phyloP scores from a whole-genome alignment of 192 early-diverging fungal species.

The Pilaira anomala region DNA sequence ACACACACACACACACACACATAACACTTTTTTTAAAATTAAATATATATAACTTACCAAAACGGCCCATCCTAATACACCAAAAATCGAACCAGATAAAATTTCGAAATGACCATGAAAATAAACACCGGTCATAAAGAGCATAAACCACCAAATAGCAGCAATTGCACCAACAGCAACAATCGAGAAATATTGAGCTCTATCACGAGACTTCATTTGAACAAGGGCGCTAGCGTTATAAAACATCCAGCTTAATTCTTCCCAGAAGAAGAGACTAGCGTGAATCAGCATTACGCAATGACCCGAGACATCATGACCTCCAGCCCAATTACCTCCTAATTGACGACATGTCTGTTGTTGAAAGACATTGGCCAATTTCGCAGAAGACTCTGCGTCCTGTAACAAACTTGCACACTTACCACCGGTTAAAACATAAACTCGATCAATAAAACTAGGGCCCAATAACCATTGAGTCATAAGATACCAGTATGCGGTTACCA shows the following conservation, averaged over 20 bases:
- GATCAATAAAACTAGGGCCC: constrained; percentile 78
- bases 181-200: constrained; percentile 32
- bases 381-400: constrained; percentile 5
- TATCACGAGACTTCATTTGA: constrained; percentile 7
- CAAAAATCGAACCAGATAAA: constrained; percentile 63
- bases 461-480: constrained; percentile 82
- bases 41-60: constrained; percentile 26
- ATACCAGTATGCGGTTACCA: constrained; percentile 82
- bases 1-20: background rate
- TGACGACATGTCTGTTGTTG: constrained; percentile 34
- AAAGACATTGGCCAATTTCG: constrained; percentile 23
- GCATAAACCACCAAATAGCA: constrained; percentile 72
- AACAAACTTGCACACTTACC: constrained; percentile 50
- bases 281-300: constrained; percentile 84
- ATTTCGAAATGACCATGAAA: constrained; percentile 75
- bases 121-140: constrained; percentile 73
- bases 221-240: constrained; percentile 11
- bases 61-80: constrained; percentile 63
- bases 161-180: constrained; percentile 43
- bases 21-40: too few species aligned
- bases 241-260: constrained; percentile 54
- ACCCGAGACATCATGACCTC: constrained; percentile 85
- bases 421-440: constrained; percentile 69
- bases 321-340: constrained; percentile 66
- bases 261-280: constrained; percentile 67